phyloP scores from a whole-genome alignment of 2,329 filamentous ascomycete species.

The Macrophomina tecta region DNA sequence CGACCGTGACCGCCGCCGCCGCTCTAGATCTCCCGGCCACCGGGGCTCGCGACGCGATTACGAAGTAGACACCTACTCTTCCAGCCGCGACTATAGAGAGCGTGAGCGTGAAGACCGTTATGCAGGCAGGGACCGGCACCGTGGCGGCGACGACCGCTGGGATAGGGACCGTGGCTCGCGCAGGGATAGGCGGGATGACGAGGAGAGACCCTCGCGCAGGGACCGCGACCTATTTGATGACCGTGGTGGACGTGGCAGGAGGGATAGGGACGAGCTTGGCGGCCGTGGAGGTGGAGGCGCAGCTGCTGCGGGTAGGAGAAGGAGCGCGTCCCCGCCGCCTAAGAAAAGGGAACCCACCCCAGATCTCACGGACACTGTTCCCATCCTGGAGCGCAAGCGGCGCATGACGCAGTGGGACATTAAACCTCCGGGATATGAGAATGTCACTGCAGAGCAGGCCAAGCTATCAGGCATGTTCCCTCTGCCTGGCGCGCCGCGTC shows the following conservation, averaged over 20 bases:
- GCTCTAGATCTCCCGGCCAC: slow-evolving; percentile 86
- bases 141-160: slow-evolving; percentile 67
- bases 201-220: slow-evolving; percentile 49
- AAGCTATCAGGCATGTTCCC: slow-evolving; percentile 99
- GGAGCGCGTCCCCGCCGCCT: slow-evolving; percentile 76
- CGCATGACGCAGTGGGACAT: slow-evolving; percentile 99
- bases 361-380: slow-evolving; percentile 85
- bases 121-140: slow-evolving; percentile 66
- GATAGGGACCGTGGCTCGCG: slow-evolving; percentile 66
- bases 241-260: slow-evolving; percentile 55
- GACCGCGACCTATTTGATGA: slow-evolving; percentile 67
- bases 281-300: slow-evolving; percentile 54
- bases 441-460: slow-evolving; percentile 96
- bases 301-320: slow-evolving; percentile 64
- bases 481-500: slow-evolving; percentile 89
- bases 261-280: slow-evolving; percentile 56
- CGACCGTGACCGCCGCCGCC: slow-evolving; percentile 61
- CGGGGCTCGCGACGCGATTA: slow-evolving; percentile 73
- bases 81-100: slow-evolving; percentile 89
- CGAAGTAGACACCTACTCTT: slow-evolving; percentile 86
- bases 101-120: slow-evolving; percentile 94
- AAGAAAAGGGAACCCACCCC: slow-evolving; percentile 96
- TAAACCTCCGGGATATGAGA: slow-evolving; percentile 97
- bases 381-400: slow-evolving; percentile 84
- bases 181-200: slow-evolving; percentile 37